These are phyloP conservation scores for Fusarium sacchari DNA, from an alignment of 2,329 filamentous ascomycete genomes.

Conservation along the genomic window DNA sequence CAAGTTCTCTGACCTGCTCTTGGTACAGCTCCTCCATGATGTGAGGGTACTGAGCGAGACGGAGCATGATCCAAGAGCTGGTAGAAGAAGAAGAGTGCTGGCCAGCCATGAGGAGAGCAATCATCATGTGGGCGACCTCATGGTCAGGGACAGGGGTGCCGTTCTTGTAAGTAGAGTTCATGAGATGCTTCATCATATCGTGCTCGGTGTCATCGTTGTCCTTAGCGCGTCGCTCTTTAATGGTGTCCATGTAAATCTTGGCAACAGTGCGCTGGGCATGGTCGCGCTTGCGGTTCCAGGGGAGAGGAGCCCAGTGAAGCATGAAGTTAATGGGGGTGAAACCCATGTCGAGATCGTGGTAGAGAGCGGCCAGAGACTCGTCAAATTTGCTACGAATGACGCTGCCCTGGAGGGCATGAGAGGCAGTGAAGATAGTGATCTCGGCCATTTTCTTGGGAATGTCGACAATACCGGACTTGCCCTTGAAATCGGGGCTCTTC, in stretches of 20 bases:
- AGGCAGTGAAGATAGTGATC: constrained; percentile 90
- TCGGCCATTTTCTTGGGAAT: constrained; percentile 82
- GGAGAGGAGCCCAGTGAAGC: constrained; percentile 86
- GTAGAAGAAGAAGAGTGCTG: constrained; percentile 90
- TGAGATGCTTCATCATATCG: constrained; percentile 92
- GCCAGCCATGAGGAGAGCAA: constrained; percentile 89
- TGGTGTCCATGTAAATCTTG: constrained; percentile 84
- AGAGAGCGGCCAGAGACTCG: constrained; percentile 80
- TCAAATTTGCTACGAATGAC: constrained; percentile 85
- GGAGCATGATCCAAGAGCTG: constrained; percentile 85
- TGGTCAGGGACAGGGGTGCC: constrained; percentile 81
- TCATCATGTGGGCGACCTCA: constrained; percentile 93
- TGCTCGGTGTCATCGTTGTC: constrained; percentile 61
- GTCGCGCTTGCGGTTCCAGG: constrained; percentile 87
- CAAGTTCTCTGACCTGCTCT: constrained; percentile 81
- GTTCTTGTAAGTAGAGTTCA: constrained; percentile 87
- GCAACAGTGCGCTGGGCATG: constrained; percentile 83
- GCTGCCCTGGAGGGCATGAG: constrained; percentile 84
- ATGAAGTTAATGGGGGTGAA: constrained; percentile 92
- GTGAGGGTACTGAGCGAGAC: constrained; percentile 79
- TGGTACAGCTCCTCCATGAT: constrained; percentile 83
- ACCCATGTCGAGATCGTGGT: constrained; percentile 90
- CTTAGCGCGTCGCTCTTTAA: constrained; percentile 72
- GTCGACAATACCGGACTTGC: constrained; percentile 73
- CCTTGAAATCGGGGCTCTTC: constrained; percentile 72